phyloP scores from a whole-genome alignment of 2,329 filamentous ascomycete genomes.

The Paraphaeosphaeria sporulosa region DNA sequence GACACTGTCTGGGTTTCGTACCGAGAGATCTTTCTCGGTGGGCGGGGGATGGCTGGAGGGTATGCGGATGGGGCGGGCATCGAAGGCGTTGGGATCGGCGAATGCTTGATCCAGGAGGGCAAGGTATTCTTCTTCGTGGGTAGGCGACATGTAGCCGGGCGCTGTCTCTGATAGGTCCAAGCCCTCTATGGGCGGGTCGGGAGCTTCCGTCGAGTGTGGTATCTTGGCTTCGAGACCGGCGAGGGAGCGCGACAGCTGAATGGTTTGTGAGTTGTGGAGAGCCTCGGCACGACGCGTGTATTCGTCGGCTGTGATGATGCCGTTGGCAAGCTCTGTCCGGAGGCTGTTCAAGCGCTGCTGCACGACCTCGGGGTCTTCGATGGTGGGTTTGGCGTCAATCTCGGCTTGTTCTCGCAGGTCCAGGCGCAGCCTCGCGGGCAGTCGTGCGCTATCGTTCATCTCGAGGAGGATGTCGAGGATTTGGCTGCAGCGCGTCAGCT shows the following conservation, averaged over 20 bases:
- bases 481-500: slow-evolving; percentile 64
- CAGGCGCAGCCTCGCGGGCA: slow-evolving; percentile 77
- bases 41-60: slow-evolving; percentile 51
- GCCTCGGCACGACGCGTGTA: slow-evolving; percentile 37
- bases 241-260: slow-evolving; percentile 41
- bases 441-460: slow-evolving; percentile 83
- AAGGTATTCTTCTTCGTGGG: slow-evolving; percentile 78
- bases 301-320: slow-evolving; percentile 38
- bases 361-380: slow-evolving; percentile 34
- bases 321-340: slow-evolving; percentile 41
- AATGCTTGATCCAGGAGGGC: slow-evolving; percentile 66
- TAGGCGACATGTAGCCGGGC: slow-evolving; percentile 71
- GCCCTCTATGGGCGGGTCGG: slow-evolving; percentile 47
- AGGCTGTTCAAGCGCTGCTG: slow-evolving; percentile 44
- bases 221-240: slow-evolving; percentile 51
- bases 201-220: slow-evolving; percentile 48
- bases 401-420: slow-evolving; percentile 64
- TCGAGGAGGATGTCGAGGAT: slow-evolving; percentile 88
- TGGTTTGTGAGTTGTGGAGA: slow-evolving; percentile 36
- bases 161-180: slow-evolving; percentile 63
- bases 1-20: slow-evolving; percentile 86
- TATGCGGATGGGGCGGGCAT: slow-evolving; percentile 49
- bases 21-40: slow-evolving; percentile 59
- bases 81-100: slow-evolving; percentile 53
- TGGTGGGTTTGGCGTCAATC: slow-evolving; percentile 35